Percentiles rank a stretch among this genome's conserved stretches.
Conservation (phyloP, 2,329 filamentous ascomycete species). For the Coleophoma crateriformis region DNA sequence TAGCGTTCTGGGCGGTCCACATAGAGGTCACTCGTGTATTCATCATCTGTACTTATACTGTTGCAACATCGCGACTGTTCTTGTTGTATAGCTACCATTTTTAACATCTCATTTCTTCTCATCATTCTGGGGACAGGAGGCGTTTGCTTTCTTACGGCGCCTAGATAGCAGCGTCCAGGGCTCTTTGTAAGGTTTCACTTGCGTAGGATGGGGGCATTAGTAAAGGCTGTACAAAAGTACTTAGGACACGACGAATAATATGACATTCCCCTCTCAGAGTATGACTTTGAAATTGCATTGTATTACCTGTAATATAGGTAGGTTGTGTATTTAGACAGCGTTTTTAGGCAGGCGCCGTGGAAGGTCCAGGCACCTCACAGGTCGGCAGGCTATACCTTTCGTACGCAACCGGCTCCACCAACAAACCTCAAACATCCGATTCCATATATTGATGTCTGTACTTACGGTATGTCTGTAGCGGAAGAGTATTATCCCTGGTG, state of each 20-base stretch:
- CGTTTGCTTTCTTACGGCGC: slow-evolving; percentile 20
- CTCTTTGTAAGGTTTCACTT: slow-evolving; percentile 19
- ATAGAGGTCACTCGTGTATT: slow-evolving; percentile 28
- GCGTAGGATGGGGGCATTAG: slow-evolving; percentile 21
- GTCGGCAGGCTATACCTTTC: too few relatives aligned
- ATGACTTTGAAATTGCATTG: background rate
- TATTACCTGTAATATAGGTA: too few relatives aligned
- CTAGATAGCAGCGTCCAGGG: slow-evolving; percentile 18
- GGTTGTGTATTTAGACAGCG: too few relatives aligned
- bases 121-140: slow-evolving; percentile 25
- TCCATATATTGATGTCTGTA: too few relatives aligned
- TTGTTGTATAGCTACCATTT: slow-evolving; percentile 24
- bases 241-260: slow-evolving; percentile 46
- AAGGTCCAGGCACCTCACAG: too few relatives aligned
- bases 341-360: too few relatives aligned
- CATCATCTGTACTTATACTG: slow-evolving; percentile 26
- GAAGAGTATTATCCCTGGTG: too few relatives aligned
- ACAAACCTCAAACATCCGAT: too few relatives aligned
- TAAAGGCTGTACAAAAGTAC: slow-evolving; percentile 27
- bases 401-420: too few relatives aligned
- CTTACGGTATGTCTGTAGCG: too few relatives aligned
- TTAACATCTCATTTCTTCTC: slow-evolving; percentile 18
- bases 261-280: slow-evolving; percentile 50
- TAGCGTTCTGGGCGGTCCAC: slow-evolving; percentile 21
- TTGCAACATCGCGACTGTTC: slow-evolving; percentile 26